Base-by-base conservation (phyloP, 2,329 filamentous ascomycete species). In the Fusarium sp. region DNA sequence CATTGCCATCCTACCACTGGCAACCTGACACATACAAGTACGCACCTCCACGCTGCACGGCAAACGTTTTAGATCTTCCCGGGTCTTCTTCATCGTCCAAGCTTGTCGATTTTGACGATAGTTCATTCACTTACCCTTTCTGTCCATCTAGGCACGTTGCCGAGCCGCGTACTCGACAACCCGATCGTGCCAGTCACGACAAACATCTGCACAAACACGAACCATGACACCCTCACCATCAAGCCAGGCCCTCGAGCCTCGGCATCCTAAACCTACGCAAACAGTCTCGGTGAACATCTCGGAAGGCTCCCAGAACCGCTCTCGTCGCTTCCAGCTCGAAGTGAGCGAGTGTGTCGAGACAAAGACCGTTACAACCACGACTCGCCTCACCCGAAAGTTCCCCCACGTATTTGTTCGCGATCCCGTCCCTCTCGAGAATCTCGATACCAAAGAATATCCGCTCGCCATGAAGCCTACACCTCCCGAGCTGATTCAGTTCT, bases 391-490 rank as follows among this genome's bases (percentile, higher is more conserved):
- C 74, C 92, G 82, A 88, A 94, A 83, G 83, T 97, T 97, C 75
- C 95, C 96, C 56, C 95, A 95, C n/a, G 87, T 98, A 67, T 87
- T 94, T 65, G 91, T 98, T 75, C 91, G 91, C 74, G 90, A 94
- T 68, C 93, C 94, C 27, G 90, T 90, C 63, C 90, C 91, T 61
- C 88, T 95, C 36, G 86, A 89, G 68, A 89, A 92, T 63, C 90
- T 98, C 67, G 95, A 98, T 82, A 88, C 93, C 16, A 97, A 97
- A 81, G 91, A 97, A 78, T 99, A 97, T 81, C 97, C 97, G 42
- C 87, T 99, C 33, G 96, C 96, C 40, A 89, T 90, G 71, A 92
- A 94, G 59, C 93, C 94, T 1, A 97, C 95, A 2, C 97, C 97
- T 3, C 89, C 91, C 18, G 92, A 93, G 61, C 86, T 99, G 69